Base-by-base conservation (phyloP, 2,329 filamentous ascomycete genomes). In the Fusarium sp. region DNA sequence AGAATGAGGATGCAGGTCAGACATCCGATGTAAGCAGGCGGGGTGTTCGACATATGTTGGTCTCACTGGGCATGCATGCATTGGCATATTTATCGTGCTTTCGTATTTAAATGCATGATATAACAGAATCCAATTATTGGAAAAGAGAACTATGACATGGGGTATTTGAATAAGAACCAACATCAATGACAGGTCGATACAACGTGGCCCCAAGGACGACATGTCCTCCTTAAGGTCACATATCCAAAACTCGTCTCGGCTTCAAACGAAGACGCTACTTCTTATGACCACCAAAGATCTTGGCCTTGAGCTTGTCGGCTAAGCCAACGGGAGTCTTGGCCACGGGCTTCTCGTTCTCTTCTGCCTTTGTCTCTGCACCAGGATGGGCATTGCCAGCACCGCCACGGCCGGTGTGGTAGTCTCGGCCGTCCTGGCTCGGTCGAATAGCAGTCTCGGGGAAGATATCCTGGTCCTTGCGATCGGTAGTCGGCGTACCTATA, bases 381-480 rank as follows among this genome's bases (percentile, higher is more conserved):
- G 84, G 80, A 76, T 84, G 60, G 40, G 67, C 85, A 76, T 90
- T 90, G 52, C 87, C 88, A 11, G 84, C 86, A 60, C 88, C 88
- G 73, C 88, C 88, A 33, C 88, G 87, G 58, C 88, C 88, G 40
- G 83, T 84, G 79, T 90, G 87, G 77, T 83, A 85, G 74, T 87
- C 84, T 60, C 78, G 75, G 53, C 81, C 79, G 17, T 87, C 83
- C 49, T 79, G 78, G 73, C 81, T 84, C 28, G 82, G 80, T 26
- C 86, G 84, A 51, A 83, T 75, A 22, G 87, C 87, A 19, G 76
- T 80, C 47, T 86, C 84, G 43, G 88, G 87, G 19, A 90, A 74
- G 40, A 86, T 60, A 50, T 88, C 86, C 63, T 80, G 75, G 78
- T 89, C 87, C 26, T 76, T 78, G 72, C 87, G 85, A 47, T 77